Base-by-base conservation (phyloP, 2,329 filamentous ascomycete species). In the Colletotrichum sp. region DNA sequence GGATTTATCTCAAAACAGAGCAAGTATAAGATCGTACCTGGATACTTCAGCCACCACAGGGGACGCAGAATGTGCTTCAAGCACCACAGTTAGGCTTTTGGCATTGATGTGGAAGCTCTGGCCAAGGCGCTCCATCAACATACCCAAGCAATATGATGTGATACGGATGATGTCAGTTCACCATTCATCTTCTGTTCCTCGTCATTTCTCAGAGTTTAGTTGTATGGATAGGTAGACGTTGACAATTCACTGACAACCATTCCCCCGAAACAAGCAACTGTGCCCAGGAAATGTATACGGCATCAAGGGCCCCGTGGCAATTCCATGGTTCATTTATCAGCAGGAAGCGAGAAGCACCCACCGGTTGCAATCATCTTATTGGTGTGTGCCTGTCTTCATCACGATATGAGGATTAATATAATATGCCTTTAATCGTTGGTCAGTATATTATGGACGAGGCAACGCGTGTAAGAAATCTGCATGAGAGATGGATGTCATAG, bases 51-150 rank as follows among this genome's bases (percentile, higher is more conserved):
- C 6, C 9, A 49, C n/a, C 44, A n/a, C 5, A 44, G 3, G 3
- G 2, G 16, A 1, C 39, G 39, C 5, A 0, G 0, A 3, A 18
- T 3, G 39, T 6, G 36, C 5, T 44, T n/a, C 2, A 4, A 6
- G n/a, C 3, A 0, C 1, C 39, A 44, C 6, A 49, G 39, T 6
- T 1, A 10, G 9, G 0, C 2, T 3, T 44, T 1, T 5, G 2
- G 2, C 2, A 18, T 18, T 1, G 28, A 30, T 30, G 9, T 12
- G 44, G 10, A 49, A 49, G 44, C 44, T 21, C 44, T 21, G 18
- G 18, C 44, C 7, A 4, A n/a, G 10, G 10, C 44, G 44, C 18
- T 49, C 3, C 44, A 3, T 49, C 10, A 0, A 21, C n/a, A 49
- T 13, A 7, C 2, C n/a, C 44, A 49, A 49, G 3, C n/a, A 21